Evolutionary conservation across 1,284 basidiomycete species (phyloP), one percentile per base, ranked within the genome.

Genomic region (Malassezia globosa): DNA sequence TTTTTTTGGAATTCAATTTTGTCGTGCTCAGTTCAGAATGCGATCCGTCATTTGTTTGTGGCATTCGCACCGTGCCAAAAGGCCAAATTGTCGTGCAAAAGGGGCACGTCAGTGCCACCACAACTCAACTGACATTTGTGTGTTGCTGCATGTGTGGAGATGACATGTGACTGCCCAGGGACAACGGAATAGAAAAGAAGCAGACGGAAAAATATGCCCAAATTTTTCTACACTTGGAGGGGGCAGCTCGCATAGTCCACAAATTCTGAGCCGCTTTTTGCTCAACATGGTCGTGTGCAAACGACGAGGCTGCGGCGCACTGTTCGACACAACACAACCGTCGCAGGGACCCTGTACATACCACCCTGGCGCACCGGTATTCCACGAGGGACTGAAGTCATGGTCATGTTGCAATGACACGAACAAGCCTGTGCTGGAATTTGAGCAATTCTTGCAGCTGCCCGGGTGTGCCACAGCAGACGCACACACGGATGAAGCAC

Each of bases 341-440:
- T n/a, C 4, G 24, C 19, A 34, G 14, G 53, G 42, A 13, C 53
- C 48, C 0, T 70, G 68, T 51, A 44, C 23, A n/a, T 58, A 61
- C 53, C 68, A 71, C 41, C 66, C 68, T 1, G 68, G 68, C 40
- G 56, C 61, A 7, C 66, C 68, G 21, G 59, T 71, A 31, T 71
- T 71, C 47, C 68, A 69, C 55, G 68, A 71, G 45, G 66, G 66
- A 14, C 60, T 60, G 36, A 71, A 71, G 48, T 67, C 64, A 1
- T 71, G 68, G 68, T 69, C 68, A 2, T 71, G 68, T 58, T 71
- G 68, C 61, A 57, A 64, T 26, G 57, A 64, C 7, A 56, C 52
- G 18, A 65, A 69, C 61, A 69, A 69, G 55, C 66, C 68, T 10
- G 68, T 71, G 42, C 49, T 69, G 48, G 68, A 71, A 37, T 71